Conservation (phyloP, 2,329 filamentous ascomycete species). For the Colletotrichum sansevieriae region DNA sequence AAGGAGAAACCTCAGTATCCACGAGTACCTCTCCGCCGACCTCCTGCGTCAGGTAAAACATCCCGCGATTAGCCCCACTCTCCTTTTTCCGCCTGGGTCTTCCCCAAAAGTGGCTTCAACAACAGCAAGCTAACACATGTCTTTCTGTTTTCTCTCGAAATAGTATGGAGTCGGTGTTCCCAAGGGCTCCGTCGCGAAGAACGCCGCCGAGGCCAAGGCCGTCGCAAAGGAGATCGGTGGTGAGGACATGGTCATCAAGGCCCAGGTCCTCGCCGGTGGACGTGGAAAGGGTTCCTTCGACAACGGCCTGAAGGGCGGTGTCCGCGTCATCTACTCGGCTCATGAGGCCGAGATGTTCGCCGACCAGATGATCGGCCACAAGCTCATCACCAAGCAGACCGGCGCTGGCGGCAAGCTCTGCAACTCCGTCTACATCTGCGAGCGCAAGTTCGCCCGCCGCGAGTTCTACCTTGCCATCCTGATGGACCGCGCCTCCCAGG, state of each 20-base stretch:
- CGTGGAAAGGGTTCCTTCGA: slow-evolving; percentile 98
- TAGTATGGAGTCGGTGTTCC: slow-evolving; percentile 96
- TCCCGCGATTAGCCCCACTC: slow-evolving; percentile 31
- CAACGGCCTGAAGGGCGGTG: slow-evolving; percentile 98
- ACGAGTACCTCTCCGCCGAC: slow-evolving; percentile 97
- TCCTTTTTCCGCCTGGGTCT: slow-evolving; percentile 35
- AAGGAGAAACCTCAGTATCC: slow-evolving; percentile 90
- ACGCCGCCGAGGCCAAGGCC: slow-evolving; percentile 87
- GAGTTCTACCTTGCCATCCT: slow-evolving; percentile 99
- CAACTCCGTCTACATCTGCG: slow-evolving; percentile 98
- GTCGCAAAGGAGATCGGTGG: slow-evolving; percentile 91
- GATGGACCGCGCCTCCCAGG: slow-evolving; percentile 94
- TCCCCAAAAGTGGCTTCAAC: slow-evolving; percentile 18
- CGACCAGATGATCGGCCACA: slow-evolving; percentile 99
- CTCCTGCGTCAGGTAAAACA: slow-evolving; percentile 79
- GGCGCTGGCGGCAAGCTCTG: slow-evolving; percentile 93
- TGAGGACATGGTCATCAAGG: slow-evolving; percentile 99
- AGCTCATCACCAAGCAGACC: slow-evolving; percentile 99
- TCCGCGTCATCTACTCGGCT: slow-evolving; percentile 98
- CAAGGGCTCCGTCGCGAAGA: slow-evolving; percentile 87
- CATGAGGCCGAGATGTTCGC: slow-evolving; percentile 97
- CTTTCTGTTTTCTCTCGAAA: not conserved
- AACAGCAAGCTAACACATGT: slow-evolving; percentile 42
- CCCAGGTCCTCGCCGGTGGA: slow-evolving; percentile 96
- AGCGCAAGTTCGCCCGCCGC: slow-evolving; percentile 98